These are phyloP conservation scores for Calonectria naviculata DNA, from an alignment of 2,329 filamentous ascomycete genomes.

Conservation along the genomic window DNA sequence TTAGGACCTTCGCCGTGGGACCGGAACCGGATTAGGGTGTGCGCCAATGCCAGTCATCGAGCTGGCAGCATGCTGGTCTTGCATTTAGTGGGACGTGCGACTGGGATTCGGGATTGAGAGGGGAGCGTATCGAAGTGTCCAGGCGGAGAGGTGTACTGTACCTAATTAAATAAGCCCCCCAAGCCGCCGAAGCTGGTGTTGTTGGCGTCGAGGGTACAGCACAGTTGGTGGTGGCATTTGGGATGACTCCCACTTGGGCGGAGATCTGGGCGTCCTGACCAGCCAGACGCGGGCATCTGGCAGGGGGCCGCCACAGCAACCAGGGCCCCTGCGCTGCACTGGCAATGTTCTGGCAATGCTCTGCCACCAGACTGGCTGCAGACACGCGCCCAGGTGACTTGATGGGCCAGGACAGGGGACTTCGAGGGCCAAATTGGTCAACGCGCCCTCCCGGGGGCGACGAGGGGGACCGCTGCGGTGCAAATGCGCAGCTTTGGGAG, in stretches of 20 bases:
- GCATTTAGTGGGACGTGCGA: constrained; percentile 24
- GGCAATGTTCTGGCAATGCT: constrained; percentile 5
- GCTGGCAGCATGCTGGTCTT: constrained; percentile 35
- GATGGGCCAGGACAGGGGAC: constrained; percentile 16
- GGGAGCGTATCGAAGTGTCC: background rate
- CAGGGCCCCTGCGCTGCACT: constrained; percentile 7
- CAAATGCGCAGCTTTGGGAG: constrained; percentile 15
- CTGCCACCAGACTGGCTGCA: constrained; percentile 7
- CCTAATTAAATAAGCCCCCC: constrained; percentile 2
- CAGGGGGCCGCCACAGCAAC: constrained; percentile 2
- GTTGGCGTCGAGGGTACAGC: too few species aligned
- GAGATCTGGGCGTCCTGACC: constrained; percentile 21
- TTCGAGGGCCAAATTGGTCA: constrained; percentile 19
- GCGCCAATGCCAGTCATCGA: constrained; percentile 45
- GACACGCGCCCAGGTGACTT: constrained; percentile 7
- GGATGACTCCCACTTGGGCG: constrained; percentile 16
- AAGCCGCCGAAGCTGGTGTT: background rate
- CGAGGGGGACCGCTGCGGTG: constrained; percentile 9
- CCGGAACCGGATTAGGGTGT: constrained; percentile 40
- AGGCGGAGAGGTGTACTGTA: background rate
- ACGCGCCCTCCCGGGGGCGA: constrained; percentile 7
- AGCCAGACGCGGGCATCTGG: constrained; percentile 16
- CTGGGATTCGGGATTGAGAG: constrained; percentile 6
- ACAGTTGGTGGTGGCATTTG: background rate
- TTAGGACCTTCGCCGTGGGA: constrained; percentile 38